A percentile compares a stretch with the other conserved stretches of the same genome.
Conservation (phyloP, 2,329 filamentous ascomycete species). For the Penicillium frequentans region DNA sequence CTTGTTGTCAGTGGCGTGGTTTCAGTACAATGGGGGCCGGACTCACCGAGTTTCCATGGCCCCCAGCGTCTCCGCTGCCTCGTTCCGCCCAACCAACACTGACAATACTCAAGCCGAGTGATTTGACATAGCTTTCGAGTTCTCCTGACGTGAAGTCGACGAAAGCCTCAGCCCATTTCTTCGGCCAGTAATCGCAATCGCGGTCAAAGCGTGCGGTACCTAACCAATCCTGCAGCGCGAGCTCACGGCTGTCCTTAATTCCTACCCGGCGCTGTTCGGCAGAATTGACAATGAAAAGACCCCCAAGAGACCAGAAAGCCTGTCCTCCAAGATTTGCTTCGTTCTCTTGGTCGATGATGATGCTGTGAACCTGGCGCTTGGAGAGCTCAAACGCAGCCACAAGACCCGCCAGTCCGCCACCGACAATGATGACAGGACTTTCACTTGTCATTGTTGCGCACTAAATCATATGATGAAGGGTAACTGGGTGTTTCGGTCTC, state of each 20-base stretch:
- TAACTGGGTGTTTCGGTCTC: neutral
- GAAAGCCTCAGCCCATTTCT: conserved; percentile 1
- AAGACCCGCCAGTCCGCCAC: neutral
- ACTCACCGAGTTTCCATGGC: conserved; percentile 3
- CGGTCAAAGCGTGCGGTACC: conserved; percentile 1
- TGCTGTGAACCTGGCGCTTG: neutral
- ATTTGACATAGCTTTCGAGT: conserved; percentile 1
- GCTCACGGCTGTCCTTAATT: conserved; percentile 1
- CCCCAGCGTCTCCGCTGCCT: neutral
- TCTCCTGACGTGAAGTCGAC: neutral
- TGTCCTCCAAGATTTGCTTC: conserved; percentile 1
- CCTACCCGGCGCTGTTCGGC: neutral
- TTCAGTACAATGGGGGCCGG: neutral
- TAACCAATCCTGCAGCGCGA: conserved; percentile 2
- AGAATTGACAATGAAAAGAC: neutral
- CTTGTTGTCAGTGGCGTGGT: neutral
- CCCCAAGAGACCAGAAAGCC: conserved; percentile 2
- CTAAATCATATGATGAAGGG: neutral
- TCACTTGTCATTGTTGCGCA: neutral
- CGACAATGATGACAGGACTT: neutral
- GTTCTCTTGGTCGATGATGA: conserved; percentile 2
- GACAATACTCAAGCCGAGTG: neutral
- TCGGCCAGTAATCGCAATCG: conserved; percentile 4
- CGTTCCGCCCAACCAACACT: conserved; percentile 1
- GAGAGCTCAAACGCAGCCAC: conserved; percentile 3